These are phyloP conservation scores for Effrenium voratum DNA, from an alignment of 73 alveolate genomes.

Conservation along the genomic window DNA sequence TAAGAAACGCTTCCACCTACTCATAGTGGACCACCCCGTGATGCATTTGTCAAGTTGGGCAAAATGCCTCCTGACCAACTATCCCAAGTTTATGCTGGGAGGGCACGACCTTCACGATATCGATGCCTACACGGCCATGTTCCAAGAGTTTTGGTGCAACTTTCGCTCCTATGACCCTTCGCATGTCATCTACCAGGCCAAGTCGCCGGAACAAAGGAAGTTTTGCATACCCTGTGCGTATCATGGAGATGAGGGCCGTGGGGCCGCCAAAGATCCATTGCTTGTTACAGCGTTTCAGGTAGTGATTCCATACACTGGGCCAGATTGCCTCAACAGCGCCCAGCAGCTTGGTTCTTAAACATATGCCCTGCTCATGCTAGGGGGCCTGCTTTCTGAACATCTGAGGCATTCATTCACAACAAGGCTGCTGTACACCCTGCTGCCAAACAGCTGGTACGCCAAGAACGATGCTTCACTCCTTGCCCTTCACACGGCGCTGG, in stretches of 20 bases:
- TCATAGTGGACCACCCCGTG: not conserved
- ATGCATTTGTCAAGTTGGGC: not conserved
- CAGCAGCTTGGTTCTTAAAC: not conserved
- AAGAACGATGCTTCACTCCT: not conserved
- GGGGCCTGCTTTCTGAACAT: too few species aligned
- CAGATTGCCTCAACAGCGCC: not conserved
- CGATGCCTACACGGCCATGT: not conserved
- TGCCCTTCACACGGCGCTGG: not conserved
- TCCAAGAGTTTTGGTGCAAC: not conserved
- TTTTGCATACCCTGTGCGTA: not conserved
- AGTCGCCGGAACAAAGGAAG: not conserved
- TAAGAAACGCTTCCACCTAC: too few species aligned
- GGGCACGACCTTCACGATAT: not conserved
- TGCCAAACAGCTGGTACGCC: constrained; percentile 29
- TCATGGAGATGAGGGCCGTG: constrained; percentile 63
- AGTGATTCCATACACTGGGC: constrained; percentile 13
- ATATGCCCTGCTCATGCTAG: not conserved
- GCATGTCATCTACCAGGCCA: not conserved
- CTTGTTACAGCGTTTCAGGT: constrained; percentile 22
- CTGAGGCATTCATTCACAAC: constrained; percentile 31
- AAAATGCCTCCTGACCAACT: not conserved
- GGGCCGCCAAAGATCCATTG: not conserved
- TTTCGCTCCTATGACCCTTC: not conserved
- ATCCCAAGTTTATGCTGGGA: not conserved
- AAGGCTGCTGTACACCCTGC: not conserved